Evolutionary conservation across 805 yeast species (phyloP), one percentile per base, ranked within the genome.

Genomic region (Yamadazyma olivae): DNA sequence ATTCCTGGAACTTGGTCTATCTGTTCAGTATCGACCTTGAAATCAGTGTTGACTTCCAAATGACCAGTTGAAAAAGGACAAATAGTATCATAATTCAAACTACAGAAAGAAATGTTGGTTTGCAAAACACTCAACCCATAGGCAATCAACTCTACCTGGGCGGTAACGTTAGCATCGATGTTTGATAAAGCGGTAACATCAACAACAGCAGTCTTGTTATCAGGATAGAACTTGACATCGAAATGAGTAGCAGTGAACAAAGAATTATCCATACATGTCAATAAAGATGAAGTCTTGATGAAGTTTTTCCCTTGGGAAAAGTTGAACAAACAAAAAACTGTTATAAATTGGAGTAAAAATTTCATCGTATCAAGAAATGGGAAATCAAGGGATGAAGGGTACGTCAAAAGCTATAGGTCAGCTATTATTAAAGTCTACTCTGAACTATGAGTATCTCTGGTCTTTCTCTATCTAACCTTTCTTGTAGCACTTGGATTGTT

Each of bases 21-120:
- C 37, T 79, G 51, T 18, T 63, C 58, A 6, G 42, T 36, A 8
- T 68, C 55, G 7, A 88, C 45, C 4, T 50, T 43, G 48, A 79
- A 71, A 20, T 66, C 59, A 12, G 83, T 71, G 24, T 59, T 50
- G 27, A 91, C 71, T 45, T 85, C 95, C 48, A 93, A 75, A 59
- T 90, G 88, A 26, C 98, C 98, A 2, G 95, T 76, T 18, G 81
- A 56, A 41, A 93, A 71, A 3, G 99, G 99, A 69, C 99, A 93
- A 29, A 62, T 57, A 19, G 83, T 70, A 8, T 60, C 58, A 50
- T 56, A 60, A 27, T 59, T 51, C 31, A 87, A 57, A 35, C 67
- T 62, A 69, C 99, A 93, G 30, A 88, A 72, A 33, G 79, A 63
- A 32, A 91, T 50, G 9, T 70, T 62, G 48, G 68, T 67, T 27